These are phyloP conservation scores for Solanum medicagineum DNA, from an alignment of 257 asterid genomes.

Conservation along the genomic window DNA sequence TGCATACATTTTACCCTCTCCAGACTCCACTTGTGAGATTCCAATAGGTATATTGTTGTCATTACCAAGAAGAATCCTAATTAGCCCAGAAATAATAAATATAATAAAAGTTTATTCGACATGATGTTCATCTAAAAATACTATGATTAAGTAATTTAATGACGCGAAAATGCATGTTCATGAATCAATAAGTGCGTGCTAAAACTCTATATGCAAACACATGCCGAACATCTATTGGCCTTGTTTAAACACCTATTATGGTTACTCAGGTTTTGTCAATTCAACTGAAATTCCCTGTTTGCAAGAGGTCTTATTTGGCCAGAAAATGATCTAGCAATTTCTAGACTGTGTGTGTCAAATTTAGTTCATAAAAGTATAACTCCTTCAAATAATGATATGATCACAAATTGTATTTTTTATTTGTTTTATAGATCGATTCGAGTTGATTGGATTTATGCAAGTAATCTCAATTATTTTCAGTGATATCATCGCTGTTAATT, in stretches of 20 bases:
- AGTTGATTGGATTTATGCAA: background rate
- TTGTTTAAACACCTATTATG: background rate
- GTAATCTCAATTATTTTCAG: background rate
- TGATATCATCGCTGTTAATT: background rate
- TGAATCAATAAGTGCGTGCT: background rate
- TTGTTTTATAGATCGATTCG: background rate
- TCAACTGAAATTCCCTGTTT: background rate
- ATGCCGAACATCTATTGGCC: background rate
- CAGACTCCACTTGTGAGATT: no score
- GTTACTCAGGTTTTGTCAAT: background rate
- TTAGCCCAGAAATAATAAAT: background rate
- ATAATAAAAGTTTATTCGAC: background rate
- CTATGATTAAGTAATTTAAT: background rate
- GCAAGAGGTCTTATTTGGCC: background rate
- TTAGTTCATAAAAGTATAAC: background rate
- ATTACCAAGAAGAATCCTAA: background rate
- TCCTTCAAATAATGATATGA: background rate
- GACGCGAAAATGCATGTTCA: background rate
- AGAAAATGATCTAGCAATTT: background rate
- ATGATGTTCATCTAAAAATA: background rate
- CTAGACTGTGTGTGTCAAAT: background rate
- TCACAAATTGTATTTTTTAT: background rate
- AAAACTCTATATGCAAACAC: background rate
- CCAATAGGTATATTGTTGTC: no score
- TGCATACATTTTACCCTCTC: no score